Conservation (phyloP, 148 eudicot genomes). For the Oxyria digyna region DNA sequence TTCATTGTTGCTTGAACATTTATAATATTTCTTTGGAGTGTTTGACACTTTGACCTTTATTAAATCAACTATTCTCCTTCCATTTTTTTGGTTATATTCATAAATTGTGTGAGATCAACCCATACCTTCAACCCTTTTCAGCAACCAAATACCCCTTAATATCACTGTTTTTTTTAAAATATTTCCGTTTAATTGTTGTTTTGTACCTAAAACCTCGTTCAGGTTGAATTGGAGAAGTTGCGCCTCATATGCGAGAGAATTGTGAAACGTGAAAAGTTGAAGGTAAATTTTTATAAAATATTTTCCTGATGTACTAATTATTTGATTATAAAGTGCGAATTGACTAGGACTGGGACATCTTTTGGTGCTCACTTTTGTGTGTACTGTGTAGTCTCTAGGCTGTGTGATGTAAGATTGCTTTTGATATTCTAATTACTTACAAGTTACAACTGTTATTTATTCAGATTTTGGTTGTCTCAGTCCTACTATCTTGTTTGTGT, state of each 20-base stretch:
- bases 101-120: not conserved
- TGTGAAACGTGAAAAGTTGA: slow-evolving; percentile 75
- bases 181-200: not conserved
- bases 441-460: not conserved
- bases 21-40: too few relatives aligned
- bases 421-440: not conserved
- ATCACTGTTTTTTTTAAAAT: not conserved
- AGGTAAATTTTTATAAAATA: slow-evolving; percentile 31
- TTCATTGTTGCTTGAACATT: not conserved
- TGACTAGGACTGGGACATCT: not conserved
- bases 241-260: slow-evolving; percentile 95
- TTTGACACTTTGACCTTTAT: not conserved
- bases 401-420: not conserved
- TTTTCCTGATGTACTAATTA: not conserved
- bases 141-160: not conserved
- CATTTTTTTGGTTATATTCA: not conserved
- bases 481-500: not conserved
- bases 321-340: not conserved
- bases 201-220: slow-evolving; percentile 8
- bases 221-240: slow-evolving; percentile 94
- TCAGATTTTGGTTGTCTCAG: not conserved
- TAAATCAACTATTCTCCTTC: not conserved
- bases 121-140: too few relatives aligned
- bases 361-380: not conserved
- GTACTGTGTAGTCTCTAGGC: too few relatives aligned